Evolutionary conservation across 768 basidiomycete genomes (phyloP).

Genomic region (Candolleomyces eurysporus): DNA sequence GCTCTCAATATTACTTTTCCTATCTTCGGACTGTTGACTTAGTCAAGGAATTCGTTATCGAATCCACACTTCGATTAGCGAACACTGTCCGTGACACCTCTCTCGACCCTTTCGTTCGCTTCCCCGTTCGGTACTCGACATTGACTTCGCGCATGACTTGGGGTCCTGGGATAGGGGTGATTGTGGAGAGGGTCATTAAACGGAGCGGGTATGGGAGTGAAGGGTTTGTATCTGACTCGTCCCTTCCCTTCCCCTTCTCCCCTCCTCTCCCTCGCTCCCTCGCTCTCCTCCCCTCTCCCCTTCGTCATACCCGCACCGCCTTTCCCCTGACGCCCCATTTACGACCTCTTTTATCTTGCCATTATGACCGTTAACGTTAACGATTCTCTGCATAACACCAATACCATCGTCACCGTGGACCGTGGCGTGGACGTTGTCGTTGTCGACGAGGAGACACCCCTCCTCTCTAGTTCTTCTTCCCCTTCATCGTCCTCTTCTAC

Average conservation of each 20-base stretch:
- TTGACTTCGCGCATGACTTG: no score
- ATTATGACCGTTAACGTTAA: no score
- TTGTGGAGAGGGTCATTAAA: neutral
- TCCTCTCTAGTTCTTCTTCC: constrained; percentile 8
- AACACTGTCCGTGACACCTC: no score
- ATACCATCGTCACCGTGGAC: neutral
- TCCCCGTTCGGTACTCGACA: no score
- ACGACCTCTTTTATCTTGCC: no score
- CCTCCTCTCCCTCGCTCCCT: neutral
- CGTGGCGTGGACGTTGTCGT: neutral
- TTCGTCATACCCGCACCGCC: no score
- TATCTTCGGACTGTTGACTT: no score
- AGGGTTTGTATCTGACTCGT: neutral
- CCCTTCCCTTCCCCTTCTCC: neutral
- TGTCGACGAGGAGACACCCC: constrained; percentile 34
- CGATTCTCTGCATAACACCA: neutral
- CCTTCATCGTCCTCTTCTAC: neutral
- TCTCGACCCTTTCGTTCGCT: no score
- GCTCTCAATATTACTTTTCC: no score
- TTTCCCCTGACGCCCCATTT: no score
- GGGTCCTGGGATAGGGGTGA: neutral
- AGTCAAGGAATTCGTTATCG: no score
- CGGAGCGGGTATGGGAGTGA: neutral
- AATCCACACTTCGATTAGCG: no score
- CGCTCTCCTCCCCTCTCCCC: neutral